Conservation (phyloP, 139 green algal species). For the Volvox reticuliferus region DNA sequence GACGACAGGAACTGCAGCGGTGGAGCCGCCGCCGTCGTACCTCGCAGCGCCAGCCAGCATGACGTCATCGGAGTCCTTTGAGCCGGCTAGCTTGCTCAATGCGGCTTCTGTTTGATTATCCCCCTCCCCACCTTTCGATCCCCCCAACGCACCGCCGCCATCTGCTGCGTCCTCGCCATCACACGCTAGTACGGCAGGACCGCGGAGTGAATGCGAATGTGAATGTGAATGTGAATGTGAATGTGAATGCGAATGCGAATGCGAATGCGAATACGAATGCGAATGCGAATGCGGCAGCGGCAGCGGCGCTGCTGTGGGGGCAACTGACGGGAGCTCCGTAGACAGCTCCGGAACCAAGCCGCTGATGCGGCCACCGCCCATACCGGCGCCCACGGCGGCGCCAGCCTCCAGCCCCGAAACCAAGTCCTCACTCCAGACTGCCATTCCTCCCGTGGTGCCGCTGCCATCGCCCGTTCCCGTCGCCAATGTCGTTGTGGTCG, state of each 20-base stretch:
- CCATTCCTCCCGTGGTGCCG: not conserved
- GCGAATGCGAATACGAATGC: too few species aligned
- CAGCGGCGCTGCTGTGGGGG: too few species aligned
- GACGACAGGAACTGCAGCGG: not conserved
- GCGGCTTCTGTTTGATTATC: not conserved
- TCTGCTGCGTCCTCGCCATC: not conserved
- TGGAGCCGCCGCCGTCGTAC: not conserved
- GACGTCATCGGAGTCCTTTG: constrained; percentile 31
- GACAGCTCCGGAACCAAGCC: not conserved
- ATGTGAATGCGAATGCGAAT: not conserved
- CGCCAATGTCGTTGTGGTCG: not conserved
- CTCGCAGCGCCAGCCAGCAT: not conserved
- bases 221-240: not conserved
- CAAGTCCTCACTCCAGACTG: not conserved
- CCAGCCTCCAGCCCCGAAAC: not conserved
- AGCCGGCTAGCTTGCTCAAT: not conserved
- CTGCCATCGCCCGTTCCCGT: not conserved
- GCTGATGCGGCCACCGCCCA: not conserved
- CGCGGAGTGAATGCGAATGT: not conserved
- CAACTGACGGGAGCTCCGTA: too few species aligned
- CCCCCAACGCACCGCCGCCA: not conserved
- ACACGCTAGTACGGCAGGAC: not conserved
- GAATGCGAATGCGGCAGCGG: too few species aligned
- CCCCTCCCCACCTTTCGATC: not conserved
- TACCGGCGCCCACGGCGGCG: not conserved